These are phyloP conservation scores for Plasmodium adleri DNA, from an alignment of 169 alveolate species.

Conservation along the genomic window DNA sequence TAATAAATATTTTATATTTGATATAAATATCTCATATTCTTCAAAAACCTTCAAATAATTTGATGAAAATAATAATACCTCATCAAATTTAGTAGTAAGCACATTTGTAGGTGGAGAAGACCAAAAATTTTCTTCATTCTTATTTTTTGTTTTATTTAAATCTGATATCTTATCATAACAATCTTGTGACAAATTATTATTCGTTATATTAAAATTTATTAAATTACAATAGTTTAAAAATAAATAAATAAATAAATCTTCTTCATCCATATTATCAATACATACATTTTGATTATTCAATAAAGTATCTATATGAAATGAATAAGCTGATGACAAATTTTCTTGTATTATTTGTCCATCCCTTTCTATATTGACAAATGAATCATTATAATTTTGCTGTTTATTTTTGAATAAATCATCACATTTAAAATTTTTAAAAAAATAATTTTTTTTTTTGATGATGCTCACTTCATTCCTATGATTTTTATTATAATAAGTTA, in stretches of 20 bases:
- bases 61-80: not conserved
- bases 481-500: not conserved
- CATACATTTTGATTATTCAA: not conserved
- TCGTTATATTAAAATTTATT: slow-evolving; percentile 14
- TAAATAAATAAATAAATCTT: slow-evolving; percentile 47
- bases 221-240: slow-evolving; percentile 53
- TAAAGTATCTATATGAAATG: no score
- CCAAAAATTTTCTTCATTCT: not conserved
- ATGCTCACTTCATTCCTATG: not conserved
- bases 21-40: slow-evolving; percentile 57
- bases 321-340: no score
- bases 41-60: slow-evolving; percentile 39
- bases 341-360: not conserved
- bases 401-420: not conserved
- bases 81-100: not conserved
- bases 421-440: slow-evolving; percentile 10
- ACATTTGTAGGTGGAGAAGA: not conserved
- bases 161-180: not conserved
- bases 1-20: slow-evolving; percentile 54
- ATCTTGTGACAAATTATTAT: not conserved
- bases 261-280: slow-evolving; percentile 33
- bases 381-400: not conserved
- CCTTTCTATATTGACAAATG: not conserved
- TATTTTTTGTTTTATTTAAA: not conserved
- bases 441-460: slow-evolving; percentile 8